phyloP scores from a whole-genome alignment of 2,329 filamentous ascomycete genomes.

The Pseudocercospora fijiensis region DNA sequence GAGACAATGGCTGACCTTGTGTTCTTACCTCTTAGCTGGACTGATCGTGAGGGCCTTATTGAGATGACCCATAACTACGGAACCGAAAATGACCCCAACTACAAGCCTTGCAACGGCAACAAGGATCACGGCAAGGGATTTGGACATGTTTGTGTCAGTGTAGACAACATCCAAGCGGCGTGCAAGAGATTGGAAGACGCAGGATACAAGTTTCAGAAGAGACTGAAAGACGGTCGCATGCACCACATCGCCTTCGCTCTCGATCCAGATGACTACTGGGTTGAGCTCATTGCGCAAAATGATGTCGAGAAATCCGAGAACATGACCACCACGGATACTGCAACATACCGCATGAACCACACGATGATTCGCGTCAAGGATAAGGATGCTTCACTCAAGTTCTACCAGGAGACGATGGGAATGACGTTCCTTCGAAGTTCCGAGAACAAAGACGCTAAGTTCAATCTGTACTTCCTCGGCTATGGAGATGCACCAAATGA shows the following conservation, averaged over 20 bases:
- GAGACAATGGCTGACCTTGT: neutral
- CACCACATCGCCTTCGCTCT: slow-evolving; percentile 64
- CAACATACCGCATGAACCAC: slow-evolving; percentile 74
- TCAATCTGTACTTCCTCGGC: slow-evolving; percentile 91
- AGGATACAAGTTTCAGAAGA: slow-evolving; percentile 94
- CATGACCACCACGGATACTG: slow-evolving; percentile 68
- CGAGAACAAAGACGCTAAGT: slow-evolving; percentile 69
- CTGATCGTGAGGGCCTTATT: slow-evolving; percentile 73
- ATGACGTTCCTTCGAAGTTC: slow-evolving; percentile 76
- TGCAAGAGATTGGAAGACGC: slow-evolving; percentile 87
- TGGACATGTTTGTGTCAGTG: slow-evolving; percentile 77
- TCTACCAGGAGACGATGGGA: slow-evolving; percentile 74
- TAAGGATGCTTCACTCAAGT: slow-evolving; percentile 48
- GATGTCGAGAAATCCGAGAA: slow-evolving; percentile 68
- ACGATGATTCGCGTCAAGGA: slow-evolving; percentile 92
- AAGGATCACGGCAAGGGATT: slow-evolving; percentile 79
- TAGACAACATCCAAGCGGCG: slow-evolving; percentile 73
- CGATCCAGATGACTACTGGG: slow-evolving; percentile 46
- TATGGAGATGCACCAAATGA: slow-evolving; percentile 56
- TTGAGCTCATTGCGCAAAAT: slow-evolving; percentile 77
- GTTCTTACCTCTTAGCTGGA: slow-evolving; percentile 49
- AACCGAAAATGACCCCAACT: slow-evolving; percentile 79
- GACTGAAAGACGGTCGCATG: slow-evolving; percentile 84
- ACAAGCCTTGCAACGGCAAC: slow-evolving; percentile 84
- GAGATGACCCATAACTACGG: slow-evolving; percentile 53